These are phyloP conservation scores for Trichomonas vaginalis DNA, from an alignment of 208 protist species.

Conservation along the genomic window DNA sequence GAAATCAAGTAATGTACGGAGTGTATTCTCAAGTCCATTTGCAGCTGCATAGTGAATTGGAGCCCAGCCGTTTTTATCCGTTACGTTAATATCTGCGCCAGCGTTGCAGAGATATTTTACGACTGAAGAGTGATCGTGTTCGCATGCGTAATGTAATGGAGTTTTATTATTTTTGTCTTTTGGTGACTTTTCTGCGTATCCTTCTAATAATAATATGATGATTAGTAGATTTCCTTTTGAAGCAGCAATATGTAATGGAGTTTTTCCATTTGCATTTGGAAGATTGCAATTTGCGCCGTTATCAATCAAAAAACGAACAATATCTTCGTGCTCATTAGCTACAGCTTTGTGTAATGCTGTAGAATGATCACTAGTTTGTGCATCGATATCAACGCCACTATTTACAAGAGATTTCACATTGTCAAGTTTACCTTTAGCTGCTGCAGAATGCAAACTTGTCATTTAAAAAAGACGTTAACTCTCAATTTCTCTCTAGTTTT, in stretches of 20 bases:
- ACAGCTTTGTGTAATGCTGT: neutral
- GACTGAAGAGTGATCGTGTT: neutral
- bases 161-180: neutral
- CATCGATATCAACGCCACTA: neutral
- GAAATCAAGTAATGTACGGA: neutral
- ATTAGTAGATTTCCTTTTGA: neutral
- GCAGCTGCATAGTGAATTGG: neutral
- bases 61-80: neutral
- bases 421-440: neutral
- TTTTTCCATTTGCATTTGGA: neutral
- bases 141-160: neutral
- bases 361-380: neutral
- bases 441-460: neutral
- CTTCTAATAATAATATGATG: neutral
- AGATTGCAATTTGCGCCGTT: neutral
- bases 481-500: no score
- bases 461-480: neutral
- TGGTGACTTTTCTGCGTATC: neutral
- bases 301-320: neutral
- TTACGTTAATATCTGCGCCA: neutral
- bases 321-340: neutral
- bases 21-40: neutral
- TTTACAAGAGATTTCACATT: neutral
- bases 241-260: neutral
- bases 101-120: neutral